Conservation (phyloP, 2,329 filamentous ascomycete genomes). For the Arthroderma sp. region DNA sequence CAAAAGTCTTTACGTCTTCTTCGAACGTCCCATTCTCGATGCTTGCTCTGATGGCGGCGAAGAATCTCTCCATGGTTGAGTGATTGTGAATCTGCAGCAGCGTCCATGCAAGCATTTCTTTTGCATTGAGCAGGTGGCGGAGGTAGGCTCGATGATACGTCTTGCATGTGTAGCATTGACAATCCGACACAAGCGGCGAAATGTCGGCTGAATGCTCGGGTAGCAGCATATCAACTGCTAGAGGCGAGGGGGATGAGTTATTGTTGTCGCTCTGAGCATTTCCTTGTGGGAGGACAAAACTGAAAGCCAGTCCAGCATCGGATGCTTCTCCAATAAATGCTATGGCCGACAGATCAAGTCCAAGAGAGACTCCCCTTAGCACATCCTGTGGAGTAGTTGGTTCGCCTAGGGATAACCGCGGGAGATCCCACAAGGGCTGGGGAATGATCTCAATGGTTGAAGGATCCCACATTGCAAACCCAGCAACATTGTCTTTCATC, state of each 20-base stretch:
- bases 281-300: constrained; percentile 57
- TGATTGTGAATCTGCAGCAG: constrained; percentile 90
- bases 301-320: constrained; percentile 73
- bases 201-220: constrained; percentile 49
- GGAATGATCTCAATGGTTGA: constrained; percentile 57
- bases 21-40: constrained; percentile 48
- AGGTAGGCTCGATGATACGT: constrained; percentile 78
- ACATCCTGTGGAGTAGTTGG: constrained; percentile 63
- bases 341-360: constrained; percentile 67
- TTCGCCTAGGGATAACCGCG: constrained; percentile 61
- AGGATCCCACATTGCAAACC: constrained; percentile 67
- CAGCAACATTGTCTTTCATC: constrained; percentile 45
- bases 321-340: constrained; percentile 64
- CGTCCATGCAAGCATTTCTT: constrained; percentile 95
- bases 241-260: constrained; percentile 27
- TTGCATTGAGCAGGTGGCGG: constrained; percentile 74
- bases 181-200: constrained; percentile 50
- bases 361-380: constrained; percentile 61
- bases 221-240: constrained; percentile 73
- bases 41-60: constrained; percentile 53
- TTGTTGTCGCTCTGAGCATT: constrained; percentile 7
- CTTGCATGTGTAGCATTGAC: constrained; percentile 71
- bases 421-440: constrained; percentile 48
- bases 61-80: constrained; percentile 59
- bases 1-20: constrained; percentile 48